Percentiles rank a stretch among this genome's conserved stretches.
These are phyloP conservation scores for Aquilaria malaccensis DNA, from an alignment of 345 rosid genomes.

Conservation along the genomic window DNA sequence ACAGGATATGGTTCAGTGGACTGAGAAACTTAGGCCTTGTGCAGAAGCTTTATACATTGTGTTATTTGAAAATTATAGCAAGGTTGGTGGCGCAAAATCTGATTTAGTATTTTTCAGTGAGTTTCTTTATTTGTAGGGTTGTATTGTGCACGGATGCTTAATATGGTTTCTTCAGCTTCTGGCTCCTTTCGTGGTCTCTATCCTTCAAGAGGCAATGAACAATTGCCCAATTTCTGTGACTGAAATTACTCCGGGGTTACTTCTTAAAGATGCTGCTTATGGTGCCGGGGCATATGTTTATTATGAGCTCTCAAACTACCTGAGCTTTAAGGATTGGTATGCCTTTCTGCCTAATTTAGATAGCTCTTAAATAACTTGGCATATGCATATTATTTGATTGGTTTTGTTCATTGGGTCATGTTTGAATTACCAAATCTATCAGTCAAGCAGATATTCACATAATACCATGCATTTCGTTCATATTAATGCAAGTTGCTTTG, in stretches of 20 bases:
- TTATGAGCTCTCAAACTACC: constrained; percentile 94
- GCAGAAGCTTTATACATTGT: constrained; percentile 98
- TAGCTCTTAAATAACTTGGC: not conserved
- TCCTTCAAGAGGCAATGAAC: constrained; percentile 94
- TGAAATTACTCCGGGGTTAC: constrained; percentile 78
- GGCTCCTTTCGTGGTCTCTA: constrained; percentile 87
- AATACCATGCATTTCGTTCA: too few species aligned
- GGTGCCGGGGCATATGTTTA: constrained; percentile 98
- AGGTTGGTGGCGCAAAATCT: constrained; percentile 49
- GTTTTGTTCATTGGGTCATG: too few species aligned
- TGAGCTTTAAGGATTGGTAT: constrained; percentile 93
- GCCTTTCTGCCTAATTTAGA: too few species aligned
- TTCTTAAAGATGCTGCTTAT: constrained; percentile 95
- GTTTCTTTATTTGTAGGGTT: not conserved
- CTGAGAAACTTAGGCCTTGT: constrained; percentile 93
- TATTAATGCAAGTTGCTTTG: too few species aligned
- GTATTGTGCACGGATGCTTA: constrained; percentile 16
- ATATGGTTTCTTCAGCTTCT: constrained; percentile 49
- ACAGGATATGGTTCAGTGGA: constrained; percentile 99
- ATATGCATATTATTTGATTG: not conserved
- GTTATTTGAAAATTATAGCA: constrained; percentile 91
- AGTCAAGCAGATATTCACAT: too few species aligned
- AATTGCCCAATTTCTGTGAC: constrained; percentile 74
- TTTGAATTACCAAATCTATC: too few species aligned
- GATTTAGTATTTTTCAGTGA: not conserved